Base-by-base conservation (phyloP, 371 early-diverging fungal genomes). In the Mucor lusitanicus region DNA sequence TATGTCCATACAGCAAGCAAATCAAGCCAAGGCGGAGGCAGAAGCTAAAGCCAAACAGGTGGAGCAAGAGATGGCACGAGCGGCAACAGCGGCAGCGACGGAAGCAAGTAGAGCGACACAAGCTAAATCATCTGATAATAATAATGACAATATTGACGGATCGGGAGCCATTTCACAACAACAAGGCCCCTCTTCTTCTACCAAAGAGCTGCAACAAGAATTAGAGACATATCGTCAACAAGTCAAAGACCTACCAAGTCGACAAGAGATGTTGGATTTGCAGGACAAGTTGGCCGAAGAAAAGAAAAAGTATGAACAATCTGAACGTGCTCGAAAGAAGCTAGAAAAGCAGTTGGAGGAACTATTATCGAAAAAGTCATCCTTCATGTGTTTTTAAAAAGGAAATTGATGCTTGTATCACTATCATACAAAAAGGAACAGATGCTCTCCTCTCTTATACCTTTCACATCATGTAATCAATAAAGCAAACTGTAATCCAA, bases 271-370 rank as follows among this genome's bases (percentile, higher is more conserved):
- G 27, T 46, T 39, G 25, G 7, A 13, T 21, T 13, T 39, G 6
- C 27, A 59, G 19, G 27, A 55, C 19, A 9, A 39, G 19, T 27
- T 68, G 13, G 2, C 33, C 13, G 33, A 58, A 7, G 63, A 67
- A 67, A 59, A 53, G n/a, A 27, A 58, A 35, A 71, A 63, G 35
- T 15, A 30, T 13, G 64, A 67, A 35, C 50, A 19, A 35, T 17
- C 64, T 23, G 67, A 67, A 55, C 61, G 58, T 8, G 37, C 58
- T 9, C 67, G 50, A 17, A 35, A 40, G 32, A 63, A 42, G 13
- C 30, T 71, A 19, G 71, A 71, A 48, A 71, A 67, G 55, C 67
- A 60, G 19, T 28, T 71, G 37, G 71, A 71, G 28, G 71, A 66
- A 44, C n/a, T 67, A 17, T 57, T 67, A 32, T 58, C 37, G 9